Base-by-base conservation (phyloP, 768 basidiomycete species). In the Tylopilus sp. region DNA sequence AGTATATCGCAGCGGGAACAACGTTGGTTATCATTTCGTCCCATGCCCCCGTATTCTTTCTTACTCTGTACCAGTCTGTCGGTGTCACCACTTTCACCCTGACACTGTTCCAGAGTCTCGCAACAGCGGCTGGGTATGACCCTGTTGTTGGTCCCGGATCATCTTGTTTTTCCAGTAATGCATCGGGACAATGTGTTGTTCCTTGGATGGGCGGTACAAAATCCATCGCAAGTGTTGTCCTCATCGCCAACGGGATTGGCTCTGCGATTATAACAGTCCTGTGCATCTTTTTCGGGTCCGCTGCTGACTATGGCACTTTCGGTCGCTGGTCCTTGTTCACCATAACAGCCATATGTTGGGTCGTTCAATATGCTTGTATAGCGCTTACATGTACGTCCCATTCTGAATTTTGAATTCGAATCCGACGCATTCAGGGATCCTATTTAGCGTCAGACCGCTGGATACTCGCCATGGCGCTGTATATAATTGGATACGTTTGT, bases 1-100 rank as follows among this genome's bases (percentile, higher is more conserved):
- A 91, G 88, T 90, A 51, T 90, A 89, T 62, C 87, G 83, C 69
- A 91, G 89, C 52, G 88, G 88, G 47, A 81, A 89, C 56, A 89
- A 88, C 66, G 86, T 86, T 57, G n/a, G 76, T 7, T 15, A 15
- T 35, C 21, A 13, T 39, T 9, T 6, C 21, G 15, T 43, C 8
- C 31, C 5, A 13, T 17, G n/a, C 38, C 11, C 4, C n/a, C n/a
- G 41, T 26, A 15, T 17, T 38, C 22, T 10, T 23, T 6, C 4
- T 41, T 20, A 52, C 35, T 26, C 23, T n/a, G 20, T 26, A 26
- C 31, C 57, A 88, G 83, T 85, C 86, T 42, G 83, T 85, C 18
- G 86, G 86, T 30, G 85, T 86, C 6, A 61, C 75, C 18, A 77
- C 78, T 54, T 91, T 81, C 64, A 82, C 85, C 11, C 78, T 83